Percentiles rank a stretch among this genome's conserved stretches.
phyloP scores from a whole-genome alignment of 169 alveolate genomes.

The Cryptosporidium meleagridis region DNA sequence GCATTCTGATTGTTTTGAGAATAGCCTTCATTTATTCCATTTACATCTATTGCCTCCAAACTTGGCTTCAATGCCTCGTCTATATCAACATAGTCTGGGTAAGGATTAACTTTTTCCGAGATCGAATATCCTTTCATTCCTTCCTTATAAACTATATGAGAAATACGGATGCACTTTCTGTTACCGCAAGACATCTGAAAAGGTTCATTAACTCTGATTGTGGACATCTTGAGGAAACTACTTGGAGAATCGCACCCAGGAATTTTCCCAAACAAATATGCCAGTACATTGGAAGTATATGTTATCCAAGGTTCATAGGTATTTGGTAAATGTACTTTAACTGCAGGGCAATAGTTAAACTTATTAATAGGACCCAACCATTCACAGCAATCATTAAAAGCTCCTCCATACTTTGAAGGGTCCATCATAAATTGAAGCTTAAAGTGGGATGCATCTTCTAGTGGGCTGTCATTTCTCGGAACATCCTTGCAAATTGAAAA shows the following conservation, averaged over 20 bases:
- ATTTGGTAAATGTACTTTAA: constrained; percentile 55
- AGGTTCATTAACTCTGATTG: constrained; percentile 46
- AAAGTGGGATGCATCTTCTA: constrained; percentile 58
- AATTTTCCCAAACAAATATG: constrained; percentile 60
- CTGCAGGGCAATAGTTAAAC: constrained; percentile 64
- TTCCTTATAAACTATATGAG: constrained; percentile 61
- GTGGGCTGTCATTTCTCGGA: constrained; percentile 68
- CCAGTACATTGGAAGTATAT: constrained; percentile 49
- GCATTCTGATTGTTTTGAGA: neutral
- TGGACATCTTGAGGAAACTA: constrained; percentile 36
- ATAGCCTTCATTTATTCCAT: neutral
- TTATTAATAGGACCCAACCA: constrained; percentile 73
- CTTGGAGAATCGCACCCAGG: constrained; percentile 47
- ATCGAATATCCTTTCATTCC: constrained; percentile 45
- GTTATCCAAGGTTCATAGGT: constrained; percentile 76
- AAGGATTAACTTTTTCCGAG: constrained; percentile 61
- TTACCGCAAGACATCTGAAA: constrained; percentile 70
- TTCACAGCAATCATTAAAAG: constrained; percentile 68
- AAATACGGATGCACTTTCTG: constrained; percentile 56
- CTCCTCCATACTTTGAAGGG: constrained; percentile 70
- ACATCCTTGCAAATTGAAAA: constrained; percentile 59
- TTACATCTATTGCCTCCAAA: neutral
- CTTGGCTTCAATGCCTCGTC: constrained; percentile 28
- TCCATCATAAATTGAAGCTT: constrained; percentile 71
- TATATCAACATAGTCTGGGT: constrained; percentile 56